A percentile compares a stretch with the other conserved stretches of the same genome.
These are phyloP conservation scores for Mycena indigotica DNA, from an alignment of 768 basidiomycete species.

Conservation along the genomic window DNA sequence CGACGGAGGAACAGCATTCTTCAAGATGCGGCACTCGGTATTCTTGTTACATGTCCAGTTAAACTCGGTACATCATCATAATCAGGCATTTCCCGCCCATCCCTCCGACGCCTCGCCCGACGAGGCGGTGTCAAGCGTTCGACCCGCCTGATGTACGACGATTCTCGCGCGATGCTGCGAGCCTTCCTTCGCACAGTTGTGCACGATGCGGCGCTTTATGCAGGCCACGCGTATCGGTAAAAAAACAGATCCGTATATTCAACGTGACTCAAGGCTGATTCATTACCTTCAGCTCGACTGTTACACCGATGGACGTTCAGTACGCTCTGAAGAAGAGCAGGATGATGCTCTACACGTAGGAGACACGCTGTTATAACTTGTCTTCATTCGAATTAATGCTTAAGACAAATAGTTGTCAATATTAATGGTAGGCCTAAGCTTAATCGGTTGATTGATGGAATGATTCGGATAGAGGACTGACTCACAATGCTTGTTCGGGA, in stretches of 20 bases:
- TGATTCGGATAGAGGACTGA: too few relatives aligned
- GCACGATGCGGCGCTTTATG: constrained; percentile 5
- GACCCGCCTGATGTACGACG: constrained; percentile 72
- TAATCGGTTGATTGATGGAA: too few relatives aligned
- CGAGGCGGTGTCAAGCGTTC: constrained; percentile 83
- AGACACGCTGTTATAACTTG: too few relatives aligned
- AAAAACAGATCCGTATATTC: constrained; percentile 58
- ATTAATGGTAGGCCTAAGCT: too few relatives aligned
- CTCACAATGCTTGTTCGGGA: too few relatives aligned
- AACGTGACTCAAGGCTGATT: constrained; percentile 80
- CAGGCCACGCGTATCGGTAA: constrained; percentile 41
- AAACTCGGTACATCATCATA: neutral
- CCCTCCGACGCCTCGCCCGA: constrained; percentile 74
- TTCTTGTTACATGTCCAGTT: neutral
- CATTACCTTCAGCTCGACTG: constrained; percentile 38
- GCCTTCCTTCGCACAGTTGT: constrained; percentile 68
- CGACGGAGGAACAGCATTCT: neutral
- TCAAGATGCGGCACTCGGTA: neutral
- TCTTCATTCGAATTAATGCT: too few relatives aligned
- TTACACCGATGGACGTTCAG: constrained; percentile 71
- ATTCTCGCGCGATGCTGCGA: constrained; percentile 79
- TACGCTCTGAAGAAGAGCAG: constrained; percentile 61
- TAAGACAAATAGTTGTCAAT: too few relatives aligned
- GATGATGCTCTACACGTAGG: constrained; percentile 61
- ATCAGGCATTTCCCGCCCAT: constrained; percentile 64